These are phyloP conservation scores for Cladochytrium replicatum DNA, from an alignment of 192 early-diverging fungal species.

Conservation along the genomic window DNA sequence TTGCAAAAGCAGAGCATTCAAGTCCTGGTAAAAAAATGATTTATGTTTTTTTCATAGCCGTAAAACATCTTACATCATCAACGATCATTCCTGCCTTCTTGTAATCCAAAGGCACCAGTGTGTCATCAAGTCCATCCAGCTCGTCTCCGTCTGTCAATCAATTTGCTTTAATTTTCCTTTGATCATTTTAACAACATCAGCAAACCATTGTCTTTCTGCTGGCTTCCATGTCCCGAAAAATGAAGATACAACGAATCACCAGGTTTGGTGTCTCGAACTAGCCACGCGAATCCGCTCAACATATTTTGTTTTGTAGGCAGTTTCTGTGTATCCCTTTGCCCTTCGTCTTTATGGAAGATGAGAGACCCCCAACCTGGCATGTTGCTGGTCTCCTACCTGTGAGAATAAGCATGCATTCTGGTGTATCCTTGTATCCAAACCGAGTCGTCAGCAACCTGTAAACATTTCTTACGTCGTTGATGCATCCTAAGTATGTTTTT, in stretches of 20 bases:
- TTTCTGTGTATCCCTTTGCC: background rate
- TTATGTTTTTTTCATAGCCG: background rate
- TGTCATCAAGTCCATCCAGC: conserved; percentile 16
- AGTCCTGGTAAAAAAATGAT: conserved; percentile 10
- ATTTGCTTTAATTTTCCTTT: background rate
- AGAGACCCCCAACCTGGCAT: too few relatives aligned
- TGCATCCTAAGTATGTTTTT: background rate
- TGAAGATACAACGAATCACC: conserved; percentile 59
- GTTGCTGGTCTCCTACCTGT: too few relatives aligned
- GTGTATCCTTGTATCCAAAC: background rate
- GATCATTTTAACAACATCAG: background rate
- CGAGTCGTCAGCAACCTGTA: background rate
- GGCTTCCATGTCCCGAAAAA: conserved; percentile 50
- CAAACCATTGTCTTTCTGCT: conserved; percentile 18
- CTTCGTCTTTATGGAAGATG: background rate
- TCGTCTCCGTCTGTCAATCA: background rate
- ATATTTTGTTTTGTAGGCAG: conserved; percentile 46
- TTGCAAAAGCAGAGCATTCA: conserved; percentile 48
- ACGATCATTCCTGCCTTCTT: conserved; percentile 44
- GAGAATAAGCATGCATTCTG: background rate
- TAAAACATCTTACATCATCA: conserved; percentile 16
- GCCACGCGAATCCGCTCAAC: conserved; percentile 43
- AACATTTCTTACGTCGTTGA: background rate
- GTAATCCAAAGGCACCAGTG: conserved; percentile 54
- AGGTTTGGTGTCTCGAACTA: conserved; percentile 47